Evolutionary conservation across 1,284 basidiomycete species (phyloP), one percentile per base, ranked within the genome.

Genomic region (Termitomyces sp.): DNA sequence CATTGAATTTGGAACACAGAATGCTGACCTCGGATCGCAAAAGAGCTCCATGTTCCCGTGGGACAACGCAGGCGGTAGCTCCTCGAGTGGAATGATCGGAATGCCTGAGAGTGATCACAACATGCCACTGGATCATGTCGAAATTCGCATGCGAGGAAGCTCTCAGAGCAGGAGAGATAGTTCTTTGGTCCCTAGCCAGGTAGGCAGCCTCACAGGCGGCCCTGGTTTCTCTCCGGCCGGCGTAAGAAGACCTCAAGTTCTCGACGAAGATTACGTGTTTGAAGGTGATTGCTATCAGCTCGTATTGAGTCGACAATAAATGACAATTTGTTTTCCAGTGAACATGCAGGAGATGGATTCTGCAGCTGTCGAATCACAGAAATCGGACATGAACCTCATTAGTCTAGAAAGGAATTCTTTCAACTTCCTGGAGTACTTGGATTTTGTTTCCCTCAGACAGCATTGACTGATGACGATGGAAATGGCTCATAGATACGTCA

Each of bases 21-120:
- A 76, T 48, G 62, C 67, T 37, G 63, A 68, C 45, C 64, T 49
- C 46, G 77, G 72, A 34, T 86, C 84, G 16, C 86, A 88, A 62
- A 74, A 77, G 33, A 86, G 80, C 60, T 80, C 82, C 6, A 66
- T 90, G 41, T 89, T 89, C 65, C 89, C 88, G 4, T 91, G 88
- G 88, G 88, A 91, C 61, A 77, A 90, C 65, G 86, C 86, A 13
- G 86, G 82, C 0, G 71, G 73, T 21, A 85, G 77, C 55, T 86
- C 84, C 10, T 86, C 86, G 3, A 72, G 62, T 40, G 73, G 63
- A 26, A 72, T 64, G 24, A 71, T 77, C 53, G 72, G 68, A 5
- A 65, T 69, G 44, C 57, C 59, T 31, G 72, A 70, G 34, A 77
- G 74, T 58, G 77, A 80, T 54, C 70, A 35, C 41, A 49, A 68